Evolutionary conservation across 352 stramenopile genomes (phyloP).

Genomic region (Globisporangium carolinianum): DNA sequence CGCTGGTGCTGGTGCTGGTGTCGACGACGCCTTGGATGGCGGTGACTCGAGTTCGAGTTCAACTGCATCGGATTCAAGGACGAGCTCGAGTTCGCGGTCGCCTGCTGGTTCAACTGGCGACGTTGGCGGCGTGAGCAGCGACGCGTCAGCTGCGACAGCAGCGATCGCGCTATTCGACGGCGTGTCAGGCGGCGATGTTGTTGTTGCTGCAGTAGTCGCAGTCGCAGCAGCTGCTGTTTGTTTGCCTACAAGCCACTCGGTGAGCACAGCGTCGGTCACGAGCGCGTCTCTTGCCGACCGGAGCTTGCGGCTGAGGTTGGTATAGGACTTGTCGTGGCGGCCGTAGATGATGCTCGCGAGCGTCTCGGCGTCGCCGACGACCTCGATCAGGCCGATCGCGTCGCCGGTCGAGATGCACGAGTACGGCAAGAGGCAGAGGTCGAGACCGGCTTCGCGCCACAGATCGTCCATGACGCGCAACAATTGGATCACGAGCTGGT

Average conservation of each 20-base stretch:
- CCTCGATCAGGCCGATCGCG: conserved; percentile 86
- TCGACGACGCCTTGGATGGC: conserved; percentile 6
- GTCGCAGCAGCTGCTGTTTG: too few relatives aligned
- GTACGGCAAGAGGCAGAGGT: conserved; percentile 84
- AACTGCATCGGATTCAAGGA: neutral
- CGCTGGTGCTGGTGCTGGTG: conserved; percentile 7
- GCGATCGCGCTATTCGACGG: neutral
- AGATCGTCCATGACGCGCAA: conserved; percentile 89
- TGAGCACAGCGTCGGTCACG: conserved; percentile 48
- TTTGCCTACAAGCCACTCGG: conserved; percentile 44
- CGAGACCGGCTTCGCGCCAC: conserved; percentile 78
- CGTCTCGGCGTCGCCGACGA: conserved; percentile 84
- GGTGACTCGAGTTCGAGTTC: neutral
- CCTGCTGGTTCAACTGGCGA: neutral
- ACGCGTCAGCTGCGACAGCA: too few relatives aligned
- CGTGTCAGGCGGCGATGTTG: neutral
- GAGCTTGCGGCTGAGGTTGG: conserved; percentile 60
- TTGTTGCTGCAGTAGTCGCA: too few relatives aligned
- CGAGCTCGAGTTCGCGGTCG: neutral
- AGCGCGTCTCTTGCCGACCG: conserved; percentile 65
- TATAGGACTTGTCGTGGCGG: conserved; percentile 48
- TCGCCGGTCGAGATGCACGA: conserved; percentile 84
- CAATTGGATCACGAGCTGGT: conserved; percentile 91
- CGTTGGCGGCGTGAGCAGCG: conserved; percentile 1
- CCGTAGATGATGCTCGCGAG: conserved; percentile 83